Evolutionary conservation across 129 eudicot genomes (phyloP), one percentile per base, ranked within the genome.

Genomic region (Erigeron canadensis): DNA sequence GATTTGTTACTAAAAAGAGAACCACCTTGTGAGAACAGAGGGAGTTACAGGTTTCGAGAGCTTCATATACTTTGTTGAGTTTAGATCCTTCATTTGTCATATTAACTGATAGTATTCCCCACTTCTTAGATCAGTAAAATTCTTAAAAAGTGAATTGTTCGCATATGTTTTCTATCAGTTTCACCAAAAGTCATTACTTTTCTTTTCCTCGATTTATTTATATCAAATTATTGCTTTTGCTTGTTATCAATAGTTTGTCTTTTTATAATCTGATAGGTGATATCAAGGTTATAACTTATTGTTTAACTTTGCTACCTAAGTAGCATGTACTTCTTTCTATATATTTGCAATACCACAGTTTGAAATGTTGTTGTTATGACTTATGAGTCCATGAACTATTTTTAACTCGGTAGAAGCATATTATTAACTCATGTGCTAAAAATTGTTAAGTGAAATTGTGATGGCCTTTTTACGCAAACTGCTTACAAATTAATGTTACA

Each of bases 21-120:
- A 13, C 1, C 16, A 5, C 45, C 10, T 5, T 7, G 13, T 38
- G 13, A 18, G 37, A 13, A 15, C 38, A 15, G 71, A 46, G 71
- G 57, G 71, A 46, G 42, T 23, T 42, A 43, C 13, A 66, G 71
- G 71, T 66, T 66, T 66, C 45, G 19, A 23, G 28, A 11, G 45
- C 43, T 46, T 4, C 37, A 67, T 58, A 22, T 67, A 47, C 3
- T 34, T 13, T 28, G 8, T 63, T 38, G 72, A 67, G 17, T 47
- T 13, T 68, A 16, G 72, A 21, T 9, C 44, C 44, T 10, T 68
- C 72, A 37, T 38, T 39, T 16, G 39, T 16, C 42, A 13, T 45
- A 43, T 19, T 45, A 11, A 21, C 17, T 10, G 55, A 65, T 10
- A 18, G 5, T 2, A 65, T 48, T 47, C 28, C 22, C 40, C 71